Percentiles rank a stretch among this genome's conserved stretches.
Conservation (phyloP, 495 filamentous ascomycete species). For the Aspergillus indologenus region DNA sequence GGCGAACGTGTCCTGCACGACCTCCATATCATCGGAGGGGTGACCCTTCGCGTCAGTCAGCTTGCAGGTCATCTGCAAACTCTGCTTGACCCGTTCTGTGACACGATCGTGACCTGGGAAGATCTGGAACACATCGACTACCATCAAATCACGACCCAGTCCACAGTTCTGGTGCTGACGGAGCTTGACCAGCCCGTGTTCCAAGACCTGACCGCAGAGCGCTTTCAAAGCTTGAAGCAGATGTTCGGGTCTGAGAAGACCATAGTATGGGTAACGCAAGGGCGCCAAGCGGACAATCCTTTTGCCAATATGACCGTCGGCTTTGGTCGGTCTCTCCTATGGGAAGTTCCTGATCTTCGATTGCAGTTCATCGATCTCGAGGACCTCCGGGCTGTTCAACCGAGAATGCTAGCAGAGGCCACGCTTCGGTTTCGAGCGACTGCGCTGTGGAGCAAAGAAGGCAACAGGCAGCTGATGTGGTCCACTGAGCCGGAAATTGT, state of each 20-base stretch:
- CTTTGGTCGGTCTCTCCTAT: constrained; percentile 25
- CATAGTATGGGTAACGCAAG: constrained; percentile 39
- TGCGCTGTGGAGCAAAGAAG: no score
- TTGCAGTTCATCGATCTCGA: constrained; percentile 31
- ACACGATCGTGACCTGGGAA: no score
- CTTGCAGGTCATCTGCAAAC: no score
- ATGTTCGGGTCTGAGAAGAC: constrained; percentile 26
- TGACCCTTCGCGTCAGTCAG: no score
- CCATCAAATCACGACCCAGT: neutral
- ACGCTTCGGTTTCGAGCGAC: no score
- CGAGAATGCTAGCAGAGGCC: no score
- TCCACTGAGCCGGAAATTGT: no score
- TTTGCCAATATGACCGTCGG: constrained; percentile 33
- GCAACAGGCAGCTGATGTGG: no score
- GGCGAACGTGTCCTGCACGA: neutral
- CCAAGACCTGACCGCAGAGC: constrained; percentile 27
- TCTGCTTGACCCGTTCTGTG: no score
- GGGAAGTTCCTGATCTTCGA: constrained; percentile 23
- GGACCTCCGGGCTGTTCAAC: no score
- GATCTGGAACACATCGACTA: neutral
- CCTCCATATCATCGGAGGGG: neutral
- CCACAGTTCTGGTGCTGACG: constrained; percentile 32
- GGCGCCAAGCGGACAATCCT: constrained; percentile 21
- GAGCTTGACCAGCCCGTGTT: constrained; percentile 47
- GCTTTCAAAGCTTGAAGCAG: constrained; percentile 12